Percentiles rank a stretch among this genome's conserved stretches.
Conservation (phyloP, 2,329 filamentous ascomycete genomes). For the Metarhizium guizhouense region DNA sequence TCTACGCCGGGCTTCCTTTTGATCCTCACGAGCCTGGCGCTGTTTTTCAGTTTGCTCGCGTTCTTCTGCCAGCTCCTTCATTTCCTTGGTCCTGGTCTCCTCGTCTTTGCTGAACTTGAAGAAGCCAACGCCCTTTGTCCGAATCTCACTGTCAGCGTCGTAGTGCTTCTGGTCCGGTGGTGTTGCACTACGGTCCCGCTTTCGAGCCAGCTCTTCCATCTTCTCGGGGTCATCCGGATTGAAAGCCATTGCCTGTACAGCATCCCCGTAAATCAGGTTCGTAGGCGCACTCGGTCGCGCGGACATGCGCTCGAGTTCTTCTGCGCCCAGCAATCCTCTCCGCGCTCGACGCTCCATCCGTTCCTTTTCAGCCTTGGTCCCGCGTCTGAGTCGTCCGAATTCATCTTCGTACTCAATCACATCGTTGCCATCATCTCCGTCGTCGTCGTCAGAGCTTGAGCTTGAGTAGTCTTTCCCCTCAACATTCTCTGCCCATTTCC, state of each 20-base stretch:
- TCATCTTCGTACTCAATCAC: conserved; percentile 86
- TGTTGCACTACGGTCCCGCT: conserved; percentile 70
- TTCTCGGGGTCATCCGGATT: conserved; percentile 60
- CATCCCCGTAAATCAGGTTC: conserved; percentile 74
- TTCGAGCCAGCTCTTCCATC: conserved; percentile 72
- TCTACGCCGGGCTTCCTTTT: conserved; percentile 47
- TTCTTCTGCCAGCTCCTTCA: conserved; percentile 62
- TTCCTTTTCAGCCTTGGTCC: conserved; percentile 60
- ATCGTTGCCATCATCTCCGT: conserved; percentile 40
- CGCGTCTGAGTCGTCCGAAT: conserved; percentile 73
- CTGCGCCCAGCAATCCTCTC: conserved; percentile 43
- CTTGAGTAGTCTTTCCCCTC: conserved; percentile 50
- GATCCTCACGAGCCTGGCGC: conserved; percentile 45
- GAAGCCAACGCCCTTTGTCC: conserved; percentile 84
- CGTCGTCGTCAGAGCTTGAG: conserved; percentile 27
- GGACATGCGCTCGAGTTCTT: conserved; percentile 59
- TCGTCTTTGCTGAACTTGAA: conserved; percentile 80
- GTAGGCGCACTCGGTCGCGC: conserved; percentile 58
- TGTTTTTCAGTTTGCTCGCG: conserved; percentile 59
- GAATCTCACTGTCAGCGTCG: conserved; percentile 72
- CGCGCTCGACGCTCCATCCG: conserved; percentile 46
- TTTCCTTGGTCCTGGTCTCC: conserved; percentile 56
- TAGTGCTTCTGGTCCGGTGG: conserved; percentile 79
- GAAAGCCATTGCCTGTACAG: conserved; percentile 78
- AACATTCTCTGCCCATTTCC: conserved; percentile 78